phyloP scores from a whole-genome alignment of 441 rosid species.

The Rhodomyrtus psidioides region DNA sequence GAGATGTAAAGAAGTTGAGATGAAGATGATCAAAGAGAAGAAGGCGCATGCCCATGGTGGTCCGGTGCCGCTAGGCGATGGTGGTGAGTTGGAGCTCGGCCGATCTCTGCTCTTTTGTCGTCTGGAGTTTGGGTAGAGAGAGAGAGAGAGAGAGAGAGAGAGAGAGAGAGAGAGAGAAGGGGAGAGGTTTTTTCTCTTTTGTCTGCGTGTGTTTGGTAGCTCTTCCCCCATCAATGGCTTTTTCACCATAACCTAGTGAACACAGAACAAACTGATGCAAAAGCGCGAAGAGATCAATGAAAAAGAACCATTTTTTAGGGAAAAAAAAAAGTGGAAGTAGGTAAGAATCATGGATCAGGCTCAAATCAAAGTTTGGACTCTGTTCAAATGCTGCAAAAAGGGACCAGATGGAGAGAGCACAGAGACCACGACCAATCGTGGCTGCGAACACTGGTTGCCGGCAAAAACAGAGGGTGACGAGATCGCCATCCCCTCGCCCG shows the following conservation, averaged over 20 bases:
- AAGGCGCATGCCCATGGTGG: no score
- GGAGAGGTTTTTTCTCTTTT: no score
- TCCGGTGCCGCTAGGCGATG: no score
- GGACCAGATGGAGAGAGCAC: neutral
- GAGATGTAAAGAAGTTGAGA: neutral
- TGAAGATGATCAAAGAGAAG: neutral
- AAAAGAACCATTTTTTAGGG: neutral
- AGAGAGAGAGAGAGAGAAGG: accelerated
- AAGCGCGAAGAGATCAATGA: no score
- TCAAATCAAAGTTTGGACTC: neutral
- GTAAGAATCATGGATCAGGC: neutral
- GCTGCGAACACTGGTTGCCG: neutral
- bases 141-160: no score
- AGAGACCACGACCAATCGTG: neutral
- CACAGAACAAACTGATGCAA: neutral
- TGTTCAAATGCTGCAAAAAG: neutral
- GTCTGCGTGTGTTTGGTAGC: no score
- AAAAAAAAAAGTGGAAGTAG: neutral
- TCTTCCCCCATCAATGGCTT: neutral
- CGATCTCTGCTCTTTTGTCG: no score
- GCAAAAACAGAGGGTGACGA: neutral
- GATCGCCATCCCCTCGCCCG: neutral
- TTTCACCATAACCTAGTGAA: neutral
- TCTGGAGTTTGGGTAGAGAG: no score
- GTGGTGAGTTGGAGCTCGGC: no score